Evolutionary conservation across 176 grass and related monocot genomes (phyloP), one percentile per base, ranked within the genome.

Genomic region (Saccharum officinarum): DNA sequence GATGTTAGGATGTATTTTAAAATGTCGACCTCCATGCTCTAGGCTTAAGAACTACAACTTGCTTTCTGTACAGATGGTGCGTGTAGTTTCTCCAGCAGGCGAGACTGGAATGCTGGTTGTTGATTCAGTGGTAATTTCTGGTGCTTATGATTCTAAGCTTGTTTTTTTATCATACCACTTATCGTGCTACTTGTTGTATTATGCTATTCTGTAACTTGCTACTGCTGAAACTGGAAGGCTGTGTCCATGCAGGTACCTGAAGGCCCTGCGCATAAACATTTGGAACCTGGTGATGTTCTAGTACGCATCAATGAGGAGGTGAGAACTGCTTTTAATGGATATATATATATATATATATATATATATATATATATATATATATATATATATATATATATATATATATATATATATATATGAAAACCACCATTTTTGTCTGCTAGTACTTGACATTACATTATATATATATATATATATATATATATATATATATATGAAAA

Each of bases 81-180:
- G 97, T 4, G 60, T 70, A 84, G 92, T 91, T 86, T 99, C 94
- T 89, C 86, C 94, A 80, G 39, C 11, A 62, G 92, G 86, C 30
- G 97, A 99, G 79, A 99, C 97, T 82, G 97, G 97, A 80, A 99
- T 99, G 97, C 82, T 99, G 71, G 92, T 96, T 83, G 92, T 96
- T 85, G 97, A 99, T 62, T 99, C 97, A 67, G 94, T 99, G 83
- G 97, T 96, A 81, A 92, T n/a, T 97, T 91, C 15, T 80, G 4
- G n/a, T 87, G 78, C 50, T 52, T 81, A 80, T 30, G 31, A 14
- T 84, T 86, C 40, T 69, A 57, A 88, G 40, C 45, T 67, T 63
- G 18, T 74, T 64, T 33, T 84, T 20, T 90, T 15, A 75, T 75
- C 54, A 14, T 18, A 50, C 44, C 71, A 50, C 17, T 40, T 80